Evolutionary conservation across 2,329 filamentous ascomycete genomes (phyloP).

Genomic region (Sordariomycetes sp.): DNA sequence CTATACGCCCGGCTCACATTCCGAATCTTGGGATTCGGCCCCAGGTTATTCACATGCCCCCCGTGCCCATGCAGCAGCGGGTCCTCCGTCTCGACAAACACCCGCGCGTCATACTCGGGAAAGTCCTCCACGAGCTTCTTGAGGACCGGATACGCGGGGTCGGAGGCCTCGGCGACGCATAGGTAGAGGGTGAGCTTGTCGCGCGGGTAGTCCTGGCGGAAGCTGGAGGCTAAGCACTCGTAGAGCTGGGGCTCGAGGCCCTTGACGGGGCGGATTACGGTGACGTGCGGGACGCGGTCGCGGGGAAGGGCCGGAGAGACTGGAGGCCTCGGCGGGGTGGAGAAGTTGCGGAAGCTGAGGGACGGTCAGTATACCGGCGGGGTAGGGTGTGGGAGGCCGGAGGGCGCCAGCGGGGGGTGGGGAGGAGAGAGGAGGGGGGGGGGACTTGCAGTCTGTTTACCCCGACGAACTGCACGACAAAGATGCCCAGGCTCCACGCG

Average conservation of each 20-base stretch:
- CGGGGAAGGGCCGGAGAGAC: slow-evolving; percentile 34
- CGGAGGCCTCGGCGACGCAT: slow-evolving; percentile 61
- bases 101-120: slow-evolving; percentile 52
- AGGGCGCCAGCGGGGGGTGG: too few relatives aligned
- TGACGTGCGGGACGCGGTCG: slow-evolving; percentile 62
- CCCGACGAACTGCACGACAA: slow-evolving; percentile 42
- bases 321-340: slow-evolving; percentile 30
- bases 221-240: slow-evolving; percentile 80
- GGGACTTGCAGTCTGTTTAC: slow-evolving; percentile 38
- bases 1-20: slow-evolving; percentile 91
- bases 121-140: slow-evolving; percentile 61
- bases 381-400: too few relatives aligned
- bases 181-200: slow-evolving; percentile 69
- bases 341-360: slow-evolving; percentile 37
- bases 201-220: slow-evolving; percentile 67
- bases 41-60: slow-evolving; percentile 46
- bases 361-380: background rate
- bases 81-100: slow-evolving; percentile 77
- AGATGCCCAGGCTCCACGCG: slow-evolving; percentile 37
- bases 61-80: slow-evolving; percentile 45
- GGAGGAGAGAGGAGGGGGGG: background rate
- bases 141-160: slow-evolving; percentile 67
- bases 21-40: slow-evolving; percentile 95
- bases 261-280: slow-evolving; percentile 85
- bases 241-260: slow-evolving; percentile 82